Conservation (phyloP, 1,284 basidiomycete genomes). For the Moniliella sp. region DNA sequence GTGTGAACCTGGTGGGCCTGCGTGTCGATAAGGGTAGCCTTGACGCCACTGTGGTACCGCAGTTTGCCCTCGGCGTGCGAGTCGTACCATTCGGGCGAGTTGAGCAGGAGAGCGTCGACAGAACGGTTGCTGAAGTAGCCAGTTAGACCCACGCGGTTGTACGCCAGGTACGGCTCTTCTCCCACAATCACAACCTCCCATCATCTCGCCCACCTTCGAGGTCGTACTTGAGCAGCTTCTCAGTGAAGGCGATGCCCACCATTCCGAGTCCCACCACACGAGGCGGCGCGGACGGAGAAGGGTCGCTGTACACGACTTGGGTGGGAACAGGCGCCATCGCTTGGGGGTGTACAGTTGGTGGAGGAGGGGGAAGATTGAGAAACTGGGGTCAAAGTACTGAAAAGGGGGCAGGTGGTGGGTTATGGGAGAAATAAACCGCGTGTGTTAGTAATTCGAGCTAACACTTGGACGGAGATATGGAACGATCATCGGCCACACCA, state of each 20-base stretch:
- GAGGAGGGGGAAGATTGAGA: no score
- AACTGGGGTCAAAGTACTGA: no score
- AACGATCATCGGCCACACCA: no score
- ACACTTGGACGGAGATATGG: no score
- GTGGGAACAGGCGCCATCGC: slow-evolving; percentile 10
- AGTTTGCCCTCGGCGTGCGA: slow-evolving; percentile 24
- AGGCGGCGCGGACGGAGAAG: slow-evolving; percentile 16
- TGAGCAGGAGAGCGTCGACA: slow-evolving; percentile 48
- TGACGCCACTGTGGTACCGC: slow-evolving; percentile 20
- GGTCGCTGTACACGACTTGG: slow-evolving; percentile 3
- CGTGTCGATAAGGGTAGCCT: slow-evolving; percentile 40
- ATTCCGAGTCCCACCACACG: slow-evolving; percentile 48
- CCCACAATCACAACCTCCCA: slow-evolving; percentile 35
- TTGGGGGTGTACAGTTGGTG: no score
- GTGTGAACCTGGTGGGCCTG: slow-evolving; percentile 39
- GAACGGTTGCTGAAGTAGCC: slow-evolving; percentile 48
- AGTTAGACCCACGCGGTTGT: slow-evolving; percentile 44
- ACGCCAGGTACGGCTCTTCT: slow-evolving; percentile 46
- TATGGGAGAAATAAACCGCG: no score
- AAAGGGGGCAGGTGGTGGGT: no score
- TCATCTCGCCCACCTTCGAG: slow-evolving; percentile 10
- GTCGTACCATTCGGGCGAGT: slow-evolving; percentile 44
- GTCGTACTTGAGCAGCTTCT: slow-evolving; percentile 20
- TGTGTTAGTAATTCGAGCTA: no score
- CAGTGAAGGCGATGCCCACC: slow-evolving; percentile 44